These are phyloP conservation scores for Beta macrorhiza DNA, from an alignment of 179 eudicot genomes.

Conservation along the genomic window DNA sequence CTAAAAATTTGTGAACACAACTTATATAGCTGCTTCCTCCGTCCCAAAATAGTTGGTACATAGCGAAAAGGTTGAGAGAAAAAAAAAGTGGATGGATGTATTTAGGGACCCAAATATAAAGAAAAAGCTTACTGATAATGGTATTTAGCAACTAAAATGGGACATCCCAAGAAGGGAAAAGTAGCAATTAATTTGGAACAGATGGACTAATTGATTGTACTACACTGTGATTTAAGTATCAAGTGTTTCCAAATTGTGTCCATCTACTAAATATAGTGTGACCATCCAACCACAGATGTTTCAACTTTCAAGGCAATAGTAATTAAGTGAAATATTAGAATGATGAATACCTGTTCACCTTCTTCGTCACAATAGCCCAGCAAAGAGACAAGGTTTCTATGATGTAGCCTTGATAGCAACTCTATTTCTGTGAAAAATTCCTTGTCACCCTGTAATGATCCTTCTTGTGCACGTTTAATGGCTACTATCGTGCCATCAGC, in stretches of 20 bases:
- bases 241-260: neutral
- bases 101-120: too few relatives aligned
- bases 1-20: neutral
- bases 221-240: neutral
- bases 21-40: neutral
- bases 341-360: conserved; percentile 65
- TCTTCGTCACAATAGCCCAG: conserved; percentile 78
- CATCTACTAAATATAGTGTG: neutral
- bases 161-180: too few relatives aligned
- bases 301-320: neutral
- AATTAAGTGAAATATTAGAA: neutral
- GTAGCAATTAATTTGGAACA: too few relatives aligned
- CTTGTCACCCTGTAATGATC: conserved; percentile 74
- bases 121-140: too few relatives aligned
- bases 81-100: too few relatives aligned
- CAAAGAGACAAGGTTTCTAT: conserved; percentile 71
- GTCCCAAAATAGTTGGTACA: too few relatives aligned
- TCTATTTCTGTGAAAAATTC: conserved; percentile 82
- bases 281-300: neutral
- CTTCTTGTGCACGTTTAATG: conserved; percentile 81
- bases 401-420: conserved; percentile 75
- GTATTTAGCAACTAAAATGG: too few relatives aligned
- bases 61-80: too few relatives aligned
- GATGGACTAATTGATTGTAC: neutral
- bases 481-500: conserved; percentile 65